phyloP scores from a whole-genome alignment of 345 rosid species.

The Eucalyptus victrix region DNA sequence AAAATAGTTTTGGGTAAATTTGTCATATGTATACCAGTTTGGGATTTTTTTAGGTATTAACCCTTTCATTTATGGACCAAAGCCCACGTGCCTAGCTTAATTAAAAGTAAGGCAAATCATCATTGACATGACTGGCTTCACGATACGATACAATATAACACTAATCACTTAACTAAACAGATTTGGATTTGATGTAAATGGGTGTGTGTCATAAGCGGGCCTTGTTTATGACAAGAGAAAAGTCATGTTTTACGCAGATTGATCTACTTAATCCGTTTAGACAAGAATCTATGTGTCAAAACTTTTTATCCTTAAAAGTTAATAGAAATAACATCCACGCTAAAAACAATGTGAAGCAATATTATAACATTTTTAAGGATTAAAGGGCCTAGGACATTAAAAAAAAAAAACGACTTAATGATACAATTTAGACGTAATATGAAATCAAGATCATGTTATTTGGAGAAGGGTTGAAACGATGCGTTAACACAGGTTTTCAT shows the following conservation, averaged over 20 bases:
- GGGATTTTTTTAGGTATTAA: too few species aligned
- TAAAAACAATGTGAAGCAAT: background rate
- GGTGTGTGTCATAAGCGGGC: background rate
- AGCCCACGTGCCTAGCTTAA: background rate
- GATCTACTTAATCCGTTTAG: background rate
- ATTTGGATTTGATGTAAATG: background rate
- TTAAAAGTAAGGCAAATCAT: background rate
- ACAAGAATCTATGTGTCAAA: background rate
- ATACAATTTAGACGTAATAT: background rate
- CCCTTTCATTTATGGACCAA: background rate
- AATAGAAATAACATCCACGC: background rate
- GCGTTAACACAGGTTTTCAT: background rate
- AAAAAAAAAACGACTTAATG: background rate
- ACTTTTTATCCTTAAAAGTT: background rate
- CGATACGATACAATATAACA: background rate
- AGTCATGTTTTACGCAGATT: rapidly evolving
- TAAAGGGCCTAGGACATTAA: background rate
- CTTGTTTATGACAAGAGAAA: background rate
- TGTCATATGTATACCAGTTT: too few species aligned
- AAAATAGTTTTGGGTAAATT: too few species aligned
- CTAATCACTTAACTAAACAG: rapidly evolving
- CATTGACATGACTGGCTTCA: background rate
- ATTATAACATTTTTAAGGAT: background rate
- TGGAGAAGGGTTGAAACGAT: background rate
- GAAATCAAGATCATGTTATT: background rate